Percentiles rank a stretch among this genome's conserved stretches.
phyloP scores from a whole-genome alignment of 129 eudicot genomes.

The Dittrichia graveolens region DNA sequence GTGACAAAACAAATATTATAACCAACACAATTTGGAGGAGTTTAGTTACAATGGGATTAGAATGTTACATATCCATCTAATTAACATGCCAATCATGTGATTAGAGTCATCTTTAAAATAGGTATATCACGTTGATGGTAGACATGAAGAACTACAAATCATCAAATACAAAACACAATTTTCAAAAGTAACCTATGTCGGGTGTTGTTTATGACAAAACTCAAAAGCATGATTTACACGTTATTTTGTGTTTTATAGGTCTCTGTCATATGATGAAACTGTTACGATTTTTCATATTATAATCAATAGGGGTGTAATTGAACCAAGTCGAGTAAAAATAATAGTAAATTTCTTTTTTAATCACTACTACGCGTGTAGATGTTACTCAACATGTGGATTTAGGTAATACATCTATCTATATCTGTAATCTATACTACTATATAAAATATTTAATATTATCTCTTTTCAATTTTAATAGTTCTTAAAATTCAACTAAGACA shows the following conservation, averaged over 20 bases:
- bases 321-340: no score
- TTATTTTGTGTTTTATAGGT: neutral
- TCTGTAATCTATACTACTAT: no score
- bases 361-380: no score
- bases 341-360: no score
- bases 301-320: neutral
- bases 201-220: neutral
- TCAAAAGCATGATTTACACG: slow-evolving; percentile 4
- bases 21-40: neutral
- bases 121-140: slow-evolving; percentile 28
- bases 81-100: slow-evolving; percentile 26
- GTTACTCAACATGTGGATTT: no score
- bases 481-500: no score
- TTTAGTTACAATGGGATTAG: neutral
- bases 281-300: neutral
- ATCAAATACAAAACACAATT: slow-evolving; percentile 26
- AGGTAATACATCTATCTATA: no score
- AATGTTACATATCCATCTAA: neutral
- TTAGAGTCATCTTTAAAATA: slow-evolving; percentile 18
- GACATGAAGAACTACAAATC: slow-evolving; percentile 18
- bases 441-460: no score
- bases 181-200: neutral
- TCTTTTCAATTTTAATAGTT: no score
- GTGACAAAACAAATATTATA: neutral
- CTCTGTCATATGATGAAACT: neutral